Evolutionary conservation across 208 protist species (phyloP).

Genomic region (Trypanosoma brucei): DNA sequence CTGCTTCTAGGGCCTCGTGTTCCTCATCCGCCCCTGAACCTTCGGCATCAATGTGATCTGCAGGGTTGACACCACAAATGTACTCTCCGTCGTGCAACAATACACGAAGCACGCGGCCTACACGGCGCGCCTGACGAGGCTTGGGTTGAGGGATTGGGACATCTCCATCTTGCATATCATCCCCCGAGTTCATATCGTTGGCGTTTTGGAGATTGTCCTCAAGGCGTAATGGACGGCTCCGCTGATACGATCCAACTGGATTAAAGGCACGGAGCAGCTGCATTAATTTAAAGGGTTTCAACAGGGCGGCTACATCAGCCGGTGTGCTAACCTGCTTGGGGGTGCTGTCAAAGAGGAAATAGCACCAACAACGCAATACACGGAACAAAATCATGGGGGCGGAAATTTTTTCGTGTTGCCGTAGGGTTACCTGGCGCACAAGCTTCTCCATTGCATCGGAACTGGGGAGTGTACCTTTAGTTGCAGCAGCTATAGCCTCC

Average conservation of each 20-base stretch:
- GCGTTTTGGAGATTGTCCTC: conserved; percentile 19
- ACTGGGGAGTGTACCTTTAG: conserved; percentile 17
- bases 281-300: conserved; percentile 79
- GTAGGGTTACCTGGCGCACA: conserved; percentile 25
- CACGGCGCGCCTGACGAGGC: conserved; percentile 68
- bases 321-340: conserved; percentile 60
- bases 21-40: conserved; percentile 39
- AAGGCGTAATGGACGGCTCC: conserved; percentile 40
- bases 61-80: conserved; percentile 41
- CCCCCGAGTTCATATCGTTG: conserved; percentile 15
- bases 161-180: conserved; percentile 12
- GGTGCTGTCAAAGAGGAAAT: conserved; percentile 64
- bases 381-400: conserved; percentile 56
- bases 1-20: conserved; percentile 13
- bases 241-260: conserved; percentile 65
- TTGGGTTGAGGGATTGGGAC: conserved; percentile 49
- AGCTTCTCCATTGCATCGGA: conserved; percentile 29
- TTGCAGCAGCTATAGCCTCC: conserved; percentile 17
- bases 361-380: conserved; percentile 69
- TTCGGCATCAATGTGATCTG: conserved; percentile 40
- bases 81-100: conserved; percentile 69
- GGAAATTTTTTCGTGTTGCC: conserved; percentile 45
- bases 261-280: conserved; percentile 75
- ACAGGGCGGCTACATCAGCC: conserved; percentile 63
- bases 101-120: conserved; percentile 57